These are phyloP conservation scores for Fragilariopsis cylindrus DNA, from an alignment of 108 stramenopile species.

Conservation along the genomic window DNA sequence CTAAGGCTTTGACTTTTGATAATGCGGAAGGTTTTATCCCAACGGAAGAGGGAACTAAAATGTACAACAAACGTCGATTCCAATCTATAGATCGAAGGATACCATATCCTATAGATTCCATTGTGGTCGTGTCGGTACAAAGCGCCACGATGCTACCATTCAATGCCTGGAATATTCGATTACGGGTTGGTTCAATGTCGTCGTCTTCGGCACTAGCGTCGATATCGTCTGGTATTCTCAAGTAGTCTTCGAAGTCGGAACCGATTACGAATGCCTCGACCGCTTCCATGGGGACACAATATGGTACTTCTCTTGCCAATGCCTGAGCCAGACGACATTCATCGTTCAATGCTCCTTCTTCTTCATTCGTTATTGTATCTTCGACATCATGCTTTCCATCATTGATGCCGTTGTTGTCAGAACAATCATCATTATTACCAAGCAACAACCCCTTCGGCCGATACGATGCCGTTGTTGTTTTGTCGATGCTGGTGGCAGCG, in stretches of 20 bases:
- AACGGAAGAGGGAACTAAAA: constrained; percentile 59
- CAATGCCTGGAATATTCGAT: constrained; percentile 47
- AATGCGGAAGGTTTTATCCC: constrained; percentile 1
- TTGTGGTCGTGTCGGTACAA: constrained; percentile 37
- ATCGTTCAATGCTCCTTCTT: constrained; percentile 48
- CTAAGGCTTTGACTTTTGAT: constrained; percentile 33
- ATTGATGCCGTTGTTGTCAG: background rate
- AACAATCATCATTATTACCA: background rate
- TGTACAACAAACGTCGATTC: constrained; percentile 49
- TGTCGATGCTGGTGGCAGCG: constrained; percentile 9
- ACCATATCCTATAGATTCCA: constrained; percentile 71
- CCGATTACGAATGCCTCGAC: constrained; percentile 35
- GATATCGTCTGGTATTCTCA: constrained; percentile 34
- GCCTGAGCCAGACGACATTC: constrained; percentile 52
- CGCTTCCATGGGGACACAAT: constrained; percentile 49
- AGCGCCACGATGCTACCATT: constrained; percentile 77
- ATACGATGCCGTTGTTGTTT: background rate
- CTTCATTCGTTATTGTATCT: background rate
- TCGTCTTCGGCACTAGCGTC: background rate
- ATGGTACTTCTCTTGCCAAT: constrained; percentile 44
- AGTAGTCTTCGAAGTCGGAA: constrained; percentile 43
- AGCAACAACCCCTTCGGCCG: background rate
- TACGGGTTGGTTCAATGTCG: constrained; percentile 8
- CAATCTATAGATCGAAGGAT: constrained; percentile 80
- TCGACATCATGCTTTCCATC: background rate